Evolutionary conservation across 441 rosid species (phyloP).

Genomic region (Aquilaria agallochum): DNA sequence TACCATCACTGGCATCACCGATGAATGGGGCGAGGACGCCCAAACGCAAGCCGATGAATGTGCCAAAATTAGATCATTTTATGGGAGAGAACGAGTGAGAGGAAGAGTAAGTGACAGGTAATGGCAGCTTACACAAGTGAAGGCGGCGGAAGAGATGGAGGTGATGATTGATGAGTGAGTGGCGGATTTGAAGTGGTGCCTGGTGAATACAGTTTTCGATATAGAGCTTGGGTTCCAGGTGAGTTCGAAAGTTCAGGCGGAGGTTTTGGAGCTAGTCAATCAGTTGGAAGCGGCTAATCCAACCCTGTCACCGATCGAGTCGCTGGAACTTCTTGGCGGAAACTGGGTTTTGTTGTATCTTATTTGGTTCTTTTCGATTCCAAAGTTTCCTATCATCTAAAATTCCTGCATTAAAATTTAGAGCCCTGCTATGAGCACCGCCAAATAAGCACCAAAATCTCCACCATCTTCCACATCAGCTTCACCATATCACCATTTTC

Average conservation of each 20-base stretch:
- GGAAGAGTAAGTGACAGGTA: conserved; percentile 28
- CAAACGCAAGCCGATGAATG: conserved; percentile 27
- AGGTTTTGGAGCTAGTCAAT: conserved; percentile 85
- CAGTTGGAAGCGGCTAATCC: conserved; percentile 85
- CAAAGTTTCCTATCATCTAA: too few relatives aligned
- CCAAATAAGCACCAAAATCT: too few relatives aligned
- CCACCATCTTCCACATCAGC: too few relatives aligned
- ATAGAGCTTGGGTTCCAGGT: conserved; percentile 77
- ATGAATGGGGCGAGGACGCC: conserved; percentile 87
- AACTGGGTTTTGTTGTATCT: conserved; percentile 79
- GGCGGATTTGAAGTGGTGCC: conserved; percentile 66
- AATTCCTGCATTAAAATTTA: too few relatives aligned
- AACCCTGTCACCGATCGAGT: conserved; percentile 60
- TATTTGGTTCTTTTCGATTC: background rate
- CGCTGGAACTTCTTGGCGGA: conserved; percentile 68
- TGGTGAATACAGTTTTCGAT: conserved; percentile 83
- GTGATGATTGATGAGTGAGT: conserved; percentile 27
- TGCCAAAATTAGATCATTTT: conserved; percentile 70
- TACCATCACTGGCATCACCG: conserved; percentile 28
- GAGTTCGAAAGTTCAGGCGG: conserved; percentile 66
- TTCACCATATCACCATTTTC: too few relatives aligned
- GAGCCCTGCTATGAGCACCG: too few relatives aligned
- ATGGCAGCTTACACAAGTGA: conserved; percentile 26
- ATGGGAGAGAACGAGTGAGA: conserved; percentile 86
- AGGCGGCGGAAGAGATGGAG: conserved; percentile 8